Base-by-base conservation (phyloP, 2,329 filamentous ascomycete species). In the Orbilia quercus region DNA sequence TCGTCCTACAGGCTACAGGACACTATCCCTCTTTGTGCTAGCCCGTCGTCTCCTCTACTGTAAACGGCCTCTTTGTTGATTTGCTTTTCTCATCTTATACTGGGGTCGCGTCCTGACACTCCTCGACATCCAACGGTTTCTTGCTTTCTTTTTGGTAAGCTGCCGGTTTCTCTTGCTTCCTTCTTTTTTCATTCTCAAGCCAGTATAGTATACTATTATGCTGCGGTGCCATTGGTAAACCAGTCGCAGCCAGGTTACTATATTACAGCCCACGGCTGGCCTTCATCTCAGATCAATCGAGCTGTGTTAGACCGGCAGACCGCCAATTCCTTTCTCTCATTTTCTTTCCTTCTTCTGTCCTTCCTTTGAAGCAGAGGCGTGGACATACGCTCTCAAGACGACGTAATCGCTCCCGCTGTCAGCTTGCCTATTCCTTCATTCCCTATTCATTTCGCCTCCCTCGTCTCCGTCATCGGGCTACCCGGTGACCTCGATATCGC, bases 81-180 rank as follows among this genome's bases (percentile, higher is more conserved):
- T 59, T 63, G 28, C 34, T 55, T 70, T 57, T 70, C 47, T 34
- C 34, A 18, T 71, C 44, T 51, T 72, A 72, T 72, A 59, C 65
- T 59, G 59, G 53, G 44, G 53, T 25, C 48, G 12, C 44, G 36
- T 62, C 64, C 55, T 51, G 47, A 42, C 50, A 42, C 42, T 42
- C 40, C 40, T 57, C 34, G 31, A 48, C 22, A 42, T 48, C 38
- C 65, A 70, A 70, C 57, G 38, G 57, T 50, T 54, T 51, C 45
- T 72, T 72, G 54, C 60, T 72, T 72, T 72, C 53, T 72, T 62
- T 59, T 72, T 51, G 42, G 42, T 18, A 44, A 64, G 45, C 67
- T 54, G 23, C 50, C 44, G 44, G 22, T 53, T 53, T 64, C 67
- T 65, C 59, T 65, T 25, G 45, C 23, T 72, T 72, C 51, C 59